Percentiles rank a stretch among this genome's conserved stretches.
Evolutionary conservation across 2,329 filamentous ascomycete species (phyloP).

Genomic region (Clonostachys rhizophaga): DNA sequence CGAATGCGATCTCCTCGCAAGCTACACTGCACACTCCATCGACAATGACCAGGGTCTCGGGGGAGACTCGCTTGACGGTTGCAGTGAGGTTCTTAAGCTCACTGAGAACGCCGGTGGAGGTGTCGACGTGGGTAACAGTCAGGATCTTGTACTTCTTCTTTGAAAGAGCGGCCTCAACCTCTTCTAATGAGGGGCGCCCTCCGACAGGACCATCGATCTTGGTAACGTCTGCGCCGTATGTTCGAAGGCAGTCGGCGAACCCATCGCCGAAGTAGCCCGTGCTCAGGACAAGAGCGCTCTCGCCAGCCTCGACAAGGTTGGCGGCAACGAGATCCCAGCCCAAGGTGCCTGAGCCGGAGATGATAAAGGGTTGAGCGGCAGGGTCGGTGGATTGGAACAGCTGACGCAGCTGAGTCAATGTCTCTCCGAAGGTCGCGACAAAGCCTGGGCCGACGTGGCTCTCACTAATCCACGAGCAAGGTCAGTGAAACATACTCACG

Average conservation of each 20-base stretch:
- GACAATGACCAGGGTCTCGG: constrained; percentile 85
- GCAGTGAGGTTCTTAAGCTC: constrained; percentile 83
- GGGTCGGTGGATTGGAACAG: constrained; percentile 89
- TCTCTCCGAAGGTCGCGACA: constrained; percentile 86
- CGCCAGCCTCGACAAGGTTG: constrained; percentile 84
- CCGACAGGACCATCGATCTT: constrained; percentile 89
- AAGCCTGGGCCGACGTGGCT: constrained; percentile 89
- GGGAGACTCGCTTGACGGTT: constrained; percentile 79
- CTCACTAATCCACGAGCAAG: constrained; percentile 53
- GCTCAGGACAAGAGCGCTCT: constrained; percentile 88
- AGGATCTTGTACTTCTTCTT: constrained; percentile 92
- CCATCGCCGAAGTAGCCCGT: constrained; percentile 97
- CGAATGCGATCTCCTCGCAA: constrained; percentile 92
- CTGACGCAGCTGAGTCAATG: constrained; percentile 80
- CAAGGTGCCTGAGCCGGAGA: constrained; percentile 91
- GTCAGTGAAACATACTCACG: neutral
- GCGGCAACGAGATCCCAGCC: constrained; percentile 97
- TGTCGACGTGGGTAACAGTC: constrained; percentile 96
- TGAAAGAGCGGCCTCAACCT: constrained; percentile 83
- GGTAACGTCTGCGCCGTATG: constrained; percentile 86
- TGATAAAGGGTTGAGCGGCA: constrained; percentile 81
- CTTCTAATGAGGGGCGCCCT: constrained; percentile 76
- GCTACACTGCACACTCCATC: constrained; percentile 98
- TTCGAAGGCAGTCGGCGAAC: constrained; percentile 86
- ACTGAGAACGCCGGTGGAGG: constrained; percentile 90